A percentile compares a stretch with the other conserved stretches of the same genome.
phyloP scores from a whole-genome alignment of 768 basidiomycete species.

The Leccinum rimulosum region DNA sequence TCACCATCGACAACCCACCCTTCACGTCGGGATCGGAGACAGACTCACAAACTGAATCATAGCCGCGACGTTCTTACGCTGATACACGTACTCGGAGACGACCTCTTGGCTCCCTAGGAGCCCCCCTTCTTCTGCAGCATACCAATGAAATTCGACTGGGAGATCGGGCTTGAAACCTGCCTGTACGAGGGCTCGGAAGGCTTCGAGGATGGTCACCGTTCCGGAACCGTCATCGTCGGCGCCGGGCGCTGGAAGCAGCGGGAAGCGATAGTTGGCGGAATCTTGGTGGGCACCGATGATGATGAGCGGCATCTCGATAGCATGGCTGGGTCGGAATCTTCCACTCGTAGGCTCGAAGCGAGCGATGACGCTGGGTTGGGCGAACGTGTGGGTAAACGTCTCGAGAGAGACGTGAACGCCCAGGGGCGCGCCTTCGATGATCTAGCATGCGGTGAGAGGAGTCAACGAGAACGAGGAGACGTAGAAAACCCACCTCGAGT shows the following conservation, averaged over 20 bases:
- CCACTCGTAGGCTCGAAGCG: slow-evolving; percentile 23
- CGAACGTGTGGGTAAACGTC: slow-evolving; percentile 23
- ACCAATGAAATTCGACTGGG: slow-evolving; percentile 81
- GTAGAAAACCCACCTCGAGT: neutral
- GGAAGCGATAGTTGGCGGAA: slow-evolving; percentile 40
- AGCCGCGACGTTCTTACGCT: slow-evolving; percentile 44
- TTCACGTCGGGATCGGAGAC: neutral
- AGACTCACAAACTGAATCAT: slow-evolving; percentile 48
- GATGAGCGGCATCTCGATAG: slow-evolving; percentile 26
- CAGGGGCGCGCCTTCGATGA: slow-evolving; percentile 11
- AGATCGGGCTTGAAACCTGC: slow-evolving; percentile 66
- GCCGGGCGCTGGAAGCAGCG: slow-evolving; percentile 44
- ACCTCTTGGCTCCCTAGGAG: slow-evolving; percentile 42
- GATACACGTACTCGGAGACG: slow-evolving; percentile 46
- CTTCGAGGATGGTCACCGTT: slow-evolving; percentile 73
- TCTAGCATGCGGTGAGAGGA: slow-evolving; percentile 2
- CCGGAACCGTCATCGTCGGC: slow-evolving; percentile 59
- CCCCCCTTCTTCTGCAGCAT: slow-evolving; percentile 63
- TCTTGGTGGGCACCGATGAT: slow-evolving; percentile 46
- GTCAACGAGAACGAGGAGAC: neutral
- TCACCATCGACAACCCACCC: neutral
- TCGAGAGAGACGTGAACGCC: slow-evolving; percentile 17
- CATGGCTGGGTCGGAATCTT: slow-evolving; percentile 2
- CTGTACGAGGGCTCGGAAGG: slow-evolving; percentile 67
- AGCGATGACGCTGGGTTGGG: slow-evolving; percentile 24